phyloP scores from a whole-genome alignment of 176 grass and related monocot genomes.

The Oryza officinalis region DNA sequence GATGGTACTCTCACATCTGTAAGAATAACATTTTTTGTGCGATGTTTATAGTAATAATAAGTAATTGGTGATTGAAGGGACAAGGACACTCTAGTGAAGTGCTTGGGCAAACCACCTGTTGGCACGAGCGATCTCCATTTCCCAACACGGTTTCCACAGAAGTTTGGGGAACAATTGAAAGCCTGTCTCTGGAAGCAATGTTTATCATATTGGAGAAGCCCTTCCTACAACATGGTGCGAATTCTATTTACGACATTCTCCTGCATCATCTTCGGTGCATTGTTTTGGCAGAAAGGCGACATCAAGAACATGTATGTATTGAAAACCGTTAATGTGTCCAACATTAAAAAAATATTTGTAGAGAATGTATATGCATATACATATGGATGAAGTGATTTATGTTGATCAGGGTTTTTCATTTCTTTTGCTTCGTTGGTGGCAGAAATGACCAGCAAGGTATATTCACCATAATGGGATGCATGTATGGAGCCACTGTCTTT shows the following conservation, averaged over 20 bases:
- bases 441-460: constrained; percentile 67
- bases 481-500: constrained; percentile 53
- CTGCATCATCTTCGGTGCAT: constrained; percentile 27
- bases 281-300: constrained; percentile 66
- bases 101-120: constrained; percentile 44
- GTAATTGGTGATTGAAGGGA: constrained; percentile 55
- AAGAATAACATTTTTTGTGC: neutral
- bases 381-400: too few relatives aligned
- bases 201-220: constrained; percentile 82
- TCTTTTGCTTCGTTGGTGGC: neutral
- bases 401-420: too few relatives aligned
- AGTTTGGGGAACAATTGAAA: constrained; percentile 60
- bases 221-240: constrained; percentile 71
- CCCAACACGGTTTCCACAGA: constrained; percentile 60
- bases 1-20: neutral
- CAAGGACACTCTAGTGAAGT: constrained; percentile 46
- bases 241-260: constrained; percentile 39
- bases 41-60: neutral
- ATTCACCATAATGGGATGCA: constrained; percentile 73
- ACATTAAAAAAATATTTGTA: too few relatives aligned
- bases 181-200: constrained; percentile 84
- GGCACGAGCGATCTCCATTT: constrained; percentile 55
- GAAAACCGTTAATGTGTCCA: too few relatives aligned
- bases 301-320: constrained; percentile 49
- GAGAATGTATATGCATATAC: too few relatives aligned